phyloP scores from a whole-genome alignment of 495 filamentous ascomycete genomes.

The Neurospora africana region DNA sequence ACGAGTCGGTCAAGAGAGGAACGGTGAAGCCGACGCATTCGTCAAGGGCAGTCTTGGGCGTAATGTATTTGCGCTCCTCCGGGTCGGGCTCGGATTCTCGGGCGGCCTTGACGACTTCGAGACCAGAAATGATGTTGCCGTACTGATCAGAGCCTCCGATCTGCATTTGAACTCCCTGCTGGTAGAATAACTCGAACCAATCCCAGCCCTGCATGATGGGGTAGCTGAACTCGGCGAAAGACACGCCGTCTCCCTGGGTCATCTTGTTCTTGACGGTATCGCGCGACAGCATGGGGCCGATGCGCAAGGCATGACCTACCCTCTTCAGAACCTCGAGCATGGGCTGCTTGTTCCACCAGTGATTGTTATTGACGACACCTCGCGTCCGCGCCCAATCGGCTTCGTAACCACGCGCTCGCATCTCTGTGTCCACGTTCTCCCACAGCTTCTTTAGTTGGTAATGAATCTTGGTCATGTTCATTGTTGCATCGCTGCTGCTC shows the following conservation, averaged over 20 bases:
- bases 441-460: constrained; percentile 74
- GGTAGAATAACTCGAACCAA: constrained; percentile 71
- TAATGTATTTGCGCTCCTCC: constrained; percentile 4
- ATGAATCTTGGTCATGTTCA: constrained; percentile 67
- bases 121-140: constrained; percentile 88
- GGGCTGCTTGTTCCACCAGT: constrained; percentile 62
- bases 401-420: constrained; percentile 47
- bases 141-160: constrained; percentile 94
- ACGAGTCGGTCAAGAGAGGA: constrained; percentile 74
- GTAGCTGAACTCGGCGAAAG: constrained; percentile 86
- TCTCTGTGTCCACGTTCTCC: constrained; percentile 54
- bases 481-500: constrained; percentile 43
- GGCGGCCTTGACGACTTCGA: constrained; percentile 69
- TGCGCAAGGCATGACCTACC: constrained; percentile 58
- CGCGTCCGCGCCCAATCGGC: constrained; percentile 52
- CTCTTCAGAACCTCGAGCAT: constrained; percentile 62
- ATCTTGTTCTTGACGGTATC: constrained; percentile 84
- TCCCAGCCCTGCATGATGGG: constrained; percentile 95
- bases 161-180: constrained; percentile 59
- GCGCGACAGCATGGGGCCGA: constrained; percentile 78
- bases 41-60: constrained; percentile 23
- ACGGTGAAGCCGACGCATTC: constrained; percentile 77
- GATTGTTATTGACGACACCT: constrained; percentile 64
- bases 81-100: constrained; percentile 43
- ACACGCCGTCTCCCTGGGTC: constrained; percentile 76